Evolutionary conservation across 129 eudicot species (phyloP).

Genomic region (Lactuca saligna): DNA sequence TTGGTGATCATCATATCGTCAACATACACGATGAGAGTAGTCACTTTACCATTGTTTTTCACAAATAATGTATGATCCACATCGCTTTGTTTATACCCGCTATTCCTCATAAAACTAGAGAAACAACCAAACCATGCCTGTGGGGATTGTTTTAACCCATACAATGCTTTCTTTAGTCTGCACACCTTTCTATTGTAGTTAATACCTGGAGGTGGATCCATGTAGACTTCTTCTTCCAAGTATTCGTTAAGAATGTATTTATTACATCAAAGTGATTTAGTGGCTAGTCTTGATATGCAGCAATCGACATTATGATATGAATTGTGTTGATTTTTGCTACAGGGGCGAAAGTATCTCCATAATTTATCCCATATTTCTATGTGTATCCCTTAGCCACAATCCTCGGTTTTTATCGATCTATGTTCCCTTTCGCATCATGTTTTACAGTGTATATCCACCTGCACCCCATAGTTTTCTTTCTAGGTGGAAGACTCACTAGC

Average conservation of each 20-base stretch:
- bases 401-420: not conserved
- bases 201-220: no score
- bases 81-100: not conserved
- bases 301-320: not conserved
- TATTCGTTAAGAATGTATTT: no score
- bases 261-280: no score
- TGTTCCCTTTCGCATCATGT: not conserved
- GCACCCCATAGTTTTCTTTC: constrained; percentile 2
- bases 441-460: constrained; percentile 3
- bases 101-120: not conserved
- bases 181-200: no score
- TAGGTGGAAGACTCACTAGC: not conserved
- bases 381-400: no score
- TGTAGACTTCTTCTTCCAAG: no score
- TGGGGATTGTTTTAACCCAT: not conserved
- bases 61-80: not conserved
- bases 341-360: no score
- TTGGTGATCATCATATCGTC: not conserved
- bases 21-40: no score
- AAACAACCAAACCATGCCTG: not conserved
- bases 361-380: no score
- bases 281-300: no score
- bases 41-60: no score
- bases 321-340: not conserved
- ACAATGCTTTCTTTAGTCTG: no score